phyloP scores from a whole-genome alignment of 1,284 basidiomycete genomes.

The Amylostereum areolatum region DNA sequence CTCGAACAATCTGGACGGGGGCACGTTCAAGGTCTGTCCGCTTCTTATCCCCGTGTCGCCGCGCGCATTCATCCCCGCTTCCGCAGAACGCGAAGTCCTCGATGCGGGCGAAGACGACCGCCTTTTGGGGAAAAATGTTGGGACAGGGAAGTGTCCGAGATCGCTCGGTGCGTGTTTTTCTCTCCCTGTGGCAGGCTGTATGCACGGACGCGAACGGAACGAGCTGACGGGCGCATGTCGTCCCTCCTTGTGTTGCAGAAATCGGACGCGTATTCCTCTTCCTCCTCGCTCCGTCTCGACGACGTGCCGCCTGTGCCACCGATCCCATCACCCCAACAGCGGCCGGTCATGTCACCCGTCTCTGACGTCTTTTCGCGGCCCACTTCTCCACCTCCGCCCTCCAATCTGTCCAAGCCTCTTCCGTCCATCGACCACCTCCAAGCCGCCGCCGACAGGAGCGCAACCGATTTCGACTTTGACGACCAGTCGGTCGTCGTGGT shows the following conservation, averaged over 20 bases:
- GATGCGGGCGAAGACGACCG: conserved; percentile 69
- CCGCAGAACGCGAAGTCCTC: conserved; percentile 48
- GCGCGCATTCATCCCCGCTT: background rate
- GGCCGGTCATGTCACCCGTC: conserved; percentile 34
- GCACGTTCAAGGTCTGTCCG: conserved; percentile 35
- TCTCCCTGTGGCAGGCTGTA: conserved; percentile 6
- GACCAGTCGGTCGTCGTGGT: conserved; percentile 52
- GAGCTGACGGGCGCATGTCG: background rate
- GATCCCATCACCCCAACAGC: conserved; percentile 45
- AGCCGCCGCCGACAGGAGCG: conserved; percentile 19
- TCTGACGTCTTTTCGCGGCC: conserved; percentile 41
- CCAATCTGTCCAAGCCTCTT: conserved; percentile 43
- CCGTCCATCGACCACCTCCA: conserved; percentile 40
- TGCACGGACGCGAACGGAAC: conserved; percentile 1
- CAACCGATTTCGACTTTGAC: conserved; percentile 36
- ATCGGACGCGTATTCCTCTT: conserved; percentile 32
- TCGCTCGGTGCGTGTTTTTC: conserved; percentile 50
- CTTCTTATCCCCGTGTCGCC: conserved; percentile 5
- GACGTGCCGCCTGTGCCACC: conserved; percentile 67
- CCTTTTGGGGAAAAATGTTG: conserved; percentile 72
- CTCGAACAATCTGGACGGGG: conserved; percentile 35
- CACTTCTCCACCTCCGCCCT: conserved; percentile 15
- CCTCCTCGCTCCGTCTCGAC: conserved; percentile 34
- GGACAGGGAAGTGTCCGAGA: conserved; percentile 59
- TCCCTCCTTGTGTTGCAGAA: conserved; percentile 23